Evolutionary conservation across 257 asterid genomes (phyloP), one percentile per base, ranked within the genome.

Genomic region (Solanum lignicaule): DNA sequence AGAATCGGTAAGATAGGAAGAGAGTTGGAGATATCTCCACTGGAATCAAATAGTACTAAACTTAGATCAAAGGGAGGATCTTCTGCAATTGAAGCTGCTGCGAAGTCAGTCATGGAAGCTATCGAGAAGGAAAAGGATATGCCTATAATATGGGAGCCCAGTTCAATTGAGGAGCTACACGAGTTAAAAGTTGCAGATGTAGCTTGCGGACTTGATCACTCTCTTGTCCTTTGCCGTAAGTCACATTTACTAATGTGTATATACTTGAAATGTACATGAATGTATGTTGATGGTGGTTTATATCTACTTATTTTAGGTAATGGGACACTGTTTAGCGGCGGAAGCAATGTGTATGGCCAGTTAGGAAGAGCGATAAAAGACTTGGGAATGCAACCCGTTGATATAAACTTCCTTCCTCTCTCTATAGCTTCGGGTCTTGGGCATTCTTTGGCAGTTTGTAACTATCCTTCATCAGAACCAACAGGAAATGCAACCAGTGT

Each of bases 181-280:
- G 92, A 89, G 88, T 84, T 87, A 76, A 91, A 95, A 90, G 95
- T 95, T 86, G 90, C 87, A 32, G 99, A 97, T 86, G 69, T 96
- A 3, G 90, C 98, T 55, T 96, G 98, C 76, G 99, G 99, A 83
- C 99, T 94, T 71, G 99, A 97, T 87, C 99, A 96, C 89, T 95
- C 99, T 78, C 88, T 97, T 65, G 91, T 96, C 86, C 88, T 97
- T 76, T 91, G 95, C 87, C 55, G 99, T 96, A 90, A 92, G 98
- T 90, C 31, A 31, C 84, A 68, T 21, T 82, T 52, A 69, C 89
- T 81, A 39, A 43, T 84, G 36, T 13, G 4, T 36, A 43, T 35
- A 55, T 81, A 38, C 58, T 85, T 85, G 41, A 21, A 41, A 85
- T 66, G 62, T 73, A 69, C 48, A 32, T 39, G 21, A 72, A 68